Percentiles rank a stretch among this genome's conserved stretches.
Evolutionary conservation across 176 grass and related monocot genomes (phyloP).

Genomic region (Eremochloa ophiuroides): DNA sequence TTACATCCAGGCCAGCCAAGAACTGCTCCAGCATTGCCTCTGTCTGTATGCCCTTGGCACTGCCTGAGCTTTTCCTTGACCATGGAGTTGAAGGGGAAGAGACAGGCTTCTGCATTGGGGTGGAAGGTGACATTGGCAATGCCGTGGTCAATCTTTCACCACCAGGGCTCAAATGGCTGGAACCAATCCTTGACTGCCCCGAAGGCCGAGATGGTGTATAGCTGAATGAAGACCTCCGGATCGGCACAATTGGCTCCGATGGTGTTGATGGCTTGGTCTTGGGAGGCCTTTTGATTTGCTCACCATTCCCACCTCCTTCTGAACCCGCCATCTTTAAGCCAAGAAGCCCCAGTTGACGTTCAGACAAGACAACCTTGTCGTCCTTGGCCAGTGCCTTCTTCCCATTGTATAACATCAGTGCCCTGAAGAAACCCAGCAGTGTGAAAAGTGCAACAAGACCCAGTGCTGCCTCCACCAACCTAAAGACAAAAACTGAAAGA

Average conservation of each 20-base stretch:
- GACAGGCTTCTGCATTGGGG: slow-evolving; percentile 44
- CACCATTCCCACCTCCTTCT: slow-evolving; percentile 18
- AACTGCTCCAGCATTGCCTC: slow-evolving; percentile 85
- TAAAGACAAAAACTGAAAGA: slow-evolving; percentile 55
- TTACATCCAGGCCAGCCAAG: slow-evolving; percentile 67
- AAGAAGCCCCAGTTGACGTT: slow-evolving; percentile 58
- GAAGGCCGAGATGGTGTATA: slow-evolving; percentile 57
- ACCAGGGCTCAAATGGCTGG: slow-evolving; percentile 53
- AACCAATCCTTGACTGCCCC: slow-evolving; percentile 39
- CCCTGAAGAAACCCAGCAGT: slow-evolving; percentile 57
- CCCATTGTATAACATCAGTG: slow-evolving; percentile 49
- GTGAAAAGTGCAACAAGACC: slow-evolving; percentile 49
- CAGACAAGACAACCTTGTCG: slow-evolving; percentile 37
- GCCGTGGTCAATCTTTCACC: slow-evolving; percentile 46
- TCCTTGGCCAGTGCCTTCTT: slow-evolving; percentile 40
- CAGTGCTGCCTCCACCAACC: slow-evolving; percentile 46
- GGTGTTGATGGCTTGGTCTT: slow-evolving; percentile 48
- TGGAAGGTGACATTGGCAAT: slow-evolving; percentile 62
- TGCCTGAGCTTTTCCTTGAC: slow-evolving; percentile 74
- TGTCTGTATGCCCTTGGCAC: slow-evolving; percentile 81
- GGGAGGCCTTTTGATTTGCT: slow-evolving; percentile 74
- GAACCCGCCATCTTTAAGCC: slow-evolving; percentile 38
- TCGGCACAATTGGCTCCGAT: slow-evolving; percentile 74
- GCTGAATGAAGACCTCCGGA: slow-evolving; percentile 74
- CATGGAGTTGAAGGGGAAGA: slow-evolving; percentile 82